phyloP scores from a whole-genome alignment of 2,329 filamentous ascomycete genomes.

The Plectosphaerella cucumerina region DNA sequence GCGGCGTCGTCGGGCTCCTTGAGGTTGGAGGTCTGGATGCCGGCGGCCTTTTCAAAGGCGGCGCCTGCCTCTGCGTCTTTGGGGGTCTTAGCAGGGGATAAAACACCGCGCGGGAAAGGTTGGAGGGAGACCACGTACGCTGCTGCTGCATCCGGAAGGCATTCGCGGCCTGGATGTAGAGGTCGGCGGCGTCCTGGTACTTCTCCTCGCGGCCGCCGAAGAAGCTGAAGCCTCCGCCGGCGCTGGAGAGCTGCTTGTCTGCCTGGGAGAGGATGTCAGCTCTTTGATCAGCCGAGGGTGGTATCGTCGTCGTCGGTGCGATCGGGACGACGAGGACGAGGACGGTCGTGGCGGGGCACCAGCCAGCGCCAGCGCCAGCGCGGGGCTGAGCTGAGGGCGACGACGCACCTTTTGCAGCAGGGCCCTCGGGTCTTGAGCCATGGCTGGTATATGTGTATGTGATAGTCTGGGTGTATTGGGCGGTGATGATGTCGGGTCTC shows the following conservation, averaged over 20 bases:
- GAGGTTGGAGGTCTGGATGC: conserved; percentile 73
- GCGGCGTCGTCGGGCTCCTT: conserved; percentile 92
- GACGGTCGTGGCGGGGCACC: background rate
- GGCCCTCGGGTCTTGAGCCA: conserved; percentile 74
- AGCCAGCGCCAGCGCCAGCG: conserved; percentile 1
- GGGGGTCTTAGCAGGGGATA: background rate
- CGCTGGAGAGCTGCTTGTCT: conserved; percentile 74
- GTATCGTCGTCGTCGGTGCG: background rate
- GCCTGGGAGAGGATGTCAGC: conserved; percentile 52
- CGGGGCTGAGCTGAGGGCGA: conserved; percentile 16
- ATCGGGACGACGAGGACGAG: background rate
- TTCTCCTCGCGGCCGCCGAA: conserved; percentile 87
- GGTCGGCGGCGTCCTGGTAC: conserved; percentile 81
- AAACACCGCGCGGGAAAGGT: background rate
- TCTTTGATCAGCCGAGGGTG: background rate
- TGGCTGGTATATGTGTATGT: conserved; percentile 24
- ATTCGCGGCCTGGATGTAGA: conserved; percentile 86
- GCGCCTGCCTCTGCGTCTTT: conserved; percentile 79
- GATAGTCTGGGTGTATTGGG: no score
- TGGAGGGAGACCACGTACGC: conserved; percentile 46
- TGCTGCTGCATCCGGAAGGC: conserved; percentile 85
- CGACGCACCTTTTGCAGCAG: conserved; percentile 69
- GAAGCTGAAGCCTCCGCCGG: conserved; percentile 78
- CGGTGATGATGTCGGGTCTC: conserved; percentile 5
- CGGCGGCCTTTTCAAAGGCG: conserved; percentile 82